Percentiles rank a stretch among this genome's conserved stretches.
Evolutionary conservation across 1,284 basidiomycete genomes (phyloP).

Genomic region (Ustilago tritici): DNA sequence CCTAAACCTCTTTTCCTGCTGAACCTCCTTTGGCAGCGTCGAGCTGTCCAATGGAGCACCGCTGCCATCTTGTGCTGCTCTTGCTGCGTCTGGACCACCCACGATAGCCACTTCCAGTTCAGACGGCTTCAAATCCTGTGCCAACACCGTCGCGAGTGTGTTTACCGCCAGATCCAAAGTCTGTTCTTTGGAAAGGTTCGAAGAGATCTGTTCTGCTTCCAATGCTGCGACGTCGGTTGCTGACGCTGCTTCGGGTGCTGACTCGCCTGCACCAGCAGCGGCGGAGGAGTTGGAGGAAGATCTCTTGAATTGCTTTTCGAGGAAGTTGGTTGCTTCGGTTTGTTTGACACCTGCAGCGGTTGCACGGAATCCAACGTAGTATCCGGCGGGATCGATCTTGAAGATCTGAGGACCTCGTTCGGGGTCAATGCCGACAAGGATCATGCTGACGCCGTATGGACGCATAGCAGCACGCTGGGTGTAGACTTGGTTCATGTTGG

Average conservation of each 20-base stretch:
- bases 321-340: conserved; percentile 93
- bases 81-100: conserved; percentile 54
- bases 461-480: conserved; percentile 98
- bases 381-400: conserved; percentile 98
- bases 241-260: conserved; percentile 6
- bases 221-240: conserved; percentile 57
- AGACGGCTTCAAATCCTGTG: conserved; percentile 87
- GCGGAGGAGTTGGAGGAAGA: conserved; percentile 69
- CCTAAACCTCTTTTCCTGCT: conserved; percentile 59
- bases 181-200: conserved; percentile 56
- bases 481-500: conserved; percentile 99
- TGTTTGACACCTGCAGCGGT: conserved; percentile 97
- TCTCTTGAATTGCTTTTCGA: conserved; percentile 99
- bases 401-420: conserved; percentile 90
- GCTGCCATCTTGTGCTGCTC: conserved; percentile 16
- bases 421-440: conserved; percentile 90
- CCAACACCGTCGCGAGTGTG: conserved; percentile 89
- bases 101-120: conserved; percentile 74
- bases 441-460: conserved; percentile 95
- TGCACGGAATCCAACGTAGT: conserved; percentile 98
- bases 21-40: conserved; percentile 41
- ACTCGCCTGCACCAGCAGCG: not conserved
- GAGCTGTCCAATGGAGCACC: conserved; percentile 30
- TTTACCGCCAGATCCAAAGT: conserved; percentile 87
- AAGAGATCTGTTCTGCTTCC: conserved; percentile 51